Base-by-base conservation (phyloP, 169 alveolate genomes). In the Babesia sp. region DNA sequence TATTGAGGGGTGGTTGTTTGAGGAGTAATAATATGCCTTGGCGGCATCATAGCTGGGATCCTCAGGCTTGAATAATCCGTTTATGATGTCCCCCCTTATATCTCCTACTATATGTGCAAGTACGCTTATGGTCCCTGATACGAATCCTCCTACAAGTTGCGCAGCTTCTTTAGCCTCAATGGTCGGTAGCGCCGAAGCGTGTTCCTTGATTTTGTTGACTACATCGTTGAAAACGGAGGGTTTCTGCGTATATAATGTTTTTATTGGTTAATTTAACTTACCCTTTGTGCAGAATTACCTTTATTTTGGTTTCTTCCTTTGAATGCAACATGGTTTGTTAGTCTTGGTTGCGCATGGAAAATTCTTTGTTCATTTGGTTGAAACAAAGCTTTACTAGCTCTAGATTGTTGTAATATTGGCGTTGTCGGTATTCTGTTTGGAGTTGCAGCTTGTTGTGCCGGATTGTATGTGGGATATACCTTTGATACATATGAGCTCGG, bases 31-130 rank as follows among this genome's bases (percentile, higher is more conserved):
- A 67, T 81, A 72, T 12, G 84, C 60, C 45, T 61, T 61, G 0
- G 85, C 85, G 0, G 85, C 84, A 53, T 81, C 80, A 55, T 81
- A 81, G 28, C 54, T 70, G 44, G 88, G 83, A 29, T 79, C 87
- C 22, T 81, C 89, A 16, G 70, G 55, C 37, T 44, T 67, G 54
- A 81, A 71, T 31, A 81, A 16, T 3, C 85, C 85, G 33, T 53
- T 56, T 4, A 81, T 81, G 37, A 81, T 68, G 53, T 81, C 89
- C 16, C 73, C 54, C 29, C 89, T 56, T 41, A 81, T 50, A 24
- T 81, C 85, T 16, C 64, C 81, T 44, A 71, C 76, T 16, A 81
- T 63, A 34, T 73, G 57, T 20, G 75, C 72, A n/a, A 81, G 48
- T 31, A 73, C 69, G 60, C 75, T 61, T 51, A 63, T 42, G 9